Evolutionary conservation across 2,329 filamentous ascomycete genomes (phyloP).

Genomic region (Aspergillus fumigatus): DNA sequence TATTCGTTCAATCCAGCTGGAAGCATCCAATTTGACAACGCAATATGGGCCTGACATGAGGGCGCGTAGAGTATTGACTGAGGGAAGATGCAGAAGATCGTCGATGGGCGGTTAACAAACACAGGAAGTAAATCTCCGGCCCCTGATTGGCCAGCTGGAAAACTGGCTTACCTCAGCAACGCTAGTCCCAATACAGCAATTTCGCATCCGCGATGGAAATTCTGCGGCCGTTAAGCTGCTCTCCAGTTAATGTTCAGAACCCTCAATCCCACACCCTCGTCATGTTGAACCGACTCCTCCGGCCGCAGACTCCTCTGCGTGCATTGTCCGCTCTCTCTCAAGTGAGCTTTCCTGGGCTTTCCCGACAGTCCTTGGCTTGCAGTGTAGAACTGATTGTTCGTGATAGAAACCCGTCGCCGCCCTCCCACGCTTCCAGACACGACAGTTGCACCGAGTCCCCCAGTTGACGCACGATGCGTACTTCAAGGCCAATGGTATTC

Average conservation of each 20-base stretch:
- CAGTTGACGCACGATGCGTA: constrained; percentile 43
- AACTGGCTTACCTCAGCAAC: constrained; percentile 19
- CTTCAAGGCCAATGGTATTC: constrained; percentile 54
- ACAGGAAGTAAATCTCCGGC: constrained; percentile 14
- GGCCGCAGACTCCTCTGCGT: constrained; percentile 44
- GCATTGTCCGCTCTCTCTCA: constrained; percentile 32
- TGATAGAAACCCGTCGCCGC: constrained; percentile 32
- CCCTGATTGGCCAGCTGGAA: constrained; percentile 21
- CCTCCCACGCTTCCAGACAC: constrained; percentile 33
- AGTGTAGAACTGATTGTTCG: constrained; percentile 1
- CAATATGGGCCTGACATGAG: not conserved
- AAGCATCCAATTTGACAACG: not conserved
- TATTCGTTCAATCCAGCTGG: not conserved
- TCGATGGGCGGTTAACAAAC: not conserved
- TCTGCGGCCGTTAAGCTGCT: constrained; percentile 25
- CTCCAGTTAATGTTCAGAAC: constrained; percentile 8
- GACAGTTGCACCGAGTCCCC: constrained; percentile 45
- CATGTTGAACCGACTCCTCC: constrained; percentile 40
- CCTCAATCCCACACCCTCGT: constrained; percentile 23
- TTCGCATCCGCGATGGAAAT: constrained; percentile 28
- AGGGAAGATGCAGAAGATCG: not conserved
- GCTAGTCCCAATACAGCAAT: constrained; percentile 26
- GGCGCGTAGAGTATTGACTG: not conserved
- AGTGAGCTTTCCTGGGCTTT: constrained; percentile 25
- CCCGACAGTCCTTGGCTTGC: constrained; percentile 4